Percentiles rank a stretch among this genome's conserved stretches.
Conservation (phyloP, 2,329 filamentous ascomycete species). For the Scleromitrula shiraiana region DNA sequence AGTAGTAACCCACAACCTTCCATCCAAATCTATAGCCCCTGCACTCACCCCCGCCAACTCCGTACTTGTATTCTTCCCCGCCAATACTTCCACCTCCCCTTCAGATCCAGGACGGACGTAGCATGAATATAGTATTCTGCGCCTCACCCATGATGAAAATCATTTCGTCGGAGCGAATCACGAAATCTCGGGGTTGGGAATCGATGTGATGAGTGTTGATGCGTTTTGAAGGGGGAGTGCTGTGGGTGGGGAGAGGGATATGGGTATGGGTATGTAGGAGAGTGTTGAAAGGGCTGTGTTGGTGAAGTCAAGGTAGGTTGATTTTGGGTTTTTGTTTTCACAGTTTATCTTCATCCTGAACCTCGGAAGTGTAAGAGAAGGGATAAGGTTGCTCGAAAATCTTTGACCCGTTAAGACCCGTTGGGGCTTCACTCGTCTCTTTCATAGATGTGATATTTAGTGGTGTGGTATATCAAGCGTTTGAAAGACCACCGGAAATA, state of each 20-base stretch:
- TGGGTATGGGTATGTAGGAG: no score
- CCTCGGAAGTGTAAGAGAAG: no score
- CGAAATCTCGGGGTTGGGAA: constrained; percentile 12
- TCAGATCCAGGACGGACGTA: background rate
- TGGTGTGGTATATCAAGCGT: constrained; percentile 17
- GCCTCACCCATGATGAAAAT: constrained; percentile 10
- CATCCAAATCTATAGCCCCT: constrained; percentile 14
- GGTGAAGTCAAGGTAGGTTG: constrained; percentile 21
- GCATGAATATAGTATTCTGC: constrained; percentile 5
- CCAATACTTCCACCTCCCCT: constrained; percentile 5
- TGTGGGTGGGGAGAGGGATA: no score
- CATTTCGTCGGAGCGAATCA: constrained; percentile 11
- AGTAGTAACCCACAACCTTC: constrained; percentile 13
- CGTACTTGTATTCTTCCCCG: constrained; percentile 9
- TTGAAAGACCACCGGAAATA: constrained; percentile 16
- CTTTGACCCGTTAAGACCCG: constrained; percentile 25
- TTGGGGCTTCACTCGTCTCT: no score
- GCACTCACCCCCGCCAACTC: constrained; percentile 15
- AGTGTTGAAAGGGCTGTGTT: constrained; percentile 16
- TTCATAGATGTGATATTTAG: constrained; percentile 23
- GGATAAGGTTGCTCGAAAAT: no score
- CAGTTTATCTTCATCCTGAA: no score
- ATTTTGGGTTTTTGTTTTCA: no score
- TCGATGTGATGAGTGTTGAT: constrained; percentile 1
- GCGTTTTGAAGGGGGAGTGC: no score